A percentile compares a stretch with the other conserved stretches of the same genome.
Evolutionary conservation across 805 yeast species (phyloP).

Genomic region (Kuraishia cidri): DNA sequence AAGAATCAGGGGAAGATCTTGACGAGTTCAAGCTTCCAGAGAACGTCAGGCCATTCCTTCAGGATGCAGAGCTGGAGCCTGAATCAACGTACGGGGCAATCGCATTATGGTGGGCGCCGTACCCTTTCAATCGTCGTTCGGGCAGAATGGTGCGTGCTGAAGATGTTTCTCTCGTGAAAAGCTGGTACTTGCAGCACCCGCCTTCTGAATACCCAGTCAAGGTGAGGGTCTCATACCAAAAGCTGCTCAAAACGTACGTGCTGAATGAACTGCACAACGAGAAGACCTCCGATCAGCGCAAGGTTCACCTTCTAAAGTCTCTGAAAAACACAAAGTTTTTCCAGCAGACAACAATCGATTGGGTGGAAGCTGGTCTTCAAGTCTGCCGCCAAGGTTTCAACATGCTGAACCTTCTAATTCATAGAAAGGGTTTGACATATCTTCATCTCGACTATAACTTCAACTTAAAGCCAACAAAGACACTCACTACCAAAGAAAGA

Average conservation of each 20-base stretch:
- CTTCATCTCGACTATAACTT: constrained; percentile 93
- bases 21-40: constrained; percentile 32
- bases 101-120: constrained; percentile 71
- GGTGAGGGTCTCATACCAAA: constrained; percentile 82
- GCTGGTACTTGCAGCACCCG: constrained; percentile 71
- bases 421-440: constrained; percentile 84
- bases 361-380: constrained; percentile 98
- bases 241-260: constrained; percentile 70
- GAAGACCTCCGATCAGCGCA: constrained; percentile 27
- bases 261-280: constrained; percentile 57
- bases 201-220: constrained; percentile 55
- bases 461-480: constrained; percentile 92
- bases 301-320: constrained; percentile 49
- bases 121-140: constrained; percentile 71
- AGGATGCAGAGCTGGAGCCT: constrained; percentile 31
- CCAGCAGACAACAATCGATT: constrained; percentile 86
- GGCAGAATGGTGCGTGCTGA: constrained; percentile 76
- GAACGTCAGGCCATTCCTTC: constrained; percentile 43
- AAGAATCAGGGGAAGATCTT: constrained; percentile 21
- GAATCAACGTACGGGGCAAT: constrained; percentile 49
- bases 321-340: constrained; percentile 78
- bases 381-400: constrained; percentile 90
- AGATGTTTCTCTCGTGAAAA: constrained; percentile 78
- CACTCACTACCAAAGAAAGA: constrained; percentile 92
- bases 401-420: constrained; percentile 84